Conservation (phyloP, 2,329 filamentous ascomycete species). For the Aspergillus pseudoglaucus region DNA sequence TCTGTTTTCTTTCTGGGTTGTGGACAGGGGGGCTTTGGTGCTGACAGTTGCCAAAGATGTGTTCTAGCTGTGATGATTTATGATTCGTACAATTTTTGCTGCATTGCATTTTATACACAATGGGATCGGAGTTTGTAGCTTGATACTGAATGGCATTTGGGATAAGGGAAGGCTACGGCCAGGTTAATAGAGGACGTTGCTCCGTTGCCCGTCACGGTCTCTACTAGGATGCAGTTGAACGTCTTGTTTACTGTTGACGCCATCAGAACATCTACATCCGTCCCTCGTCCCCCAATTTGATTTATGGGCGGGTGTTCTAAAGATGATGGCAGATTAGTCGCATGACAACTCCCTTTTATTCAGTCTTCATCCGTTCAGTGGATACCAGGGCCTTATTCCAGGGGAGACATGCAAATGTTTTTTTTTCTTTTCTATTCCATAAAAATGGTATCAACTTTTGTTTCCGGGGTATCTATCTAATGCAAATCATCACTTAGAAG, state of each 20-base stretch:
- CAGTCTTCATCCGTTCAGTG: slow-evolving; percentile 16
- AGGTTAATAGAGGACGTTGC: too few relatives aligned
- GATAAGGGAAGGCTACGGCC: not conserved
- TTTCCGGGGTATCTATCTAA: slow-evolving; percentile 1
- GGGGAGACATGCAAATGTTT: slow-evolving; percentile 19
- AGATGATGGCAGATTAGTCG: slow-evolving; percentile 41
- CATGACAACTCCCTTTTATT: slow-evolving; percentile 17
- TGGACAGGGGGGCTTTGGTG: not conserved
- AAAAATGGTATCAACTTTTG: not conserved
- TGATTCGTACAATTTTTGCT: not conserved
- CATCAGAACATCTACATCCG: slow-evolving; percentile 35
- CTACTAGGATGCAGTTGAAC: not conserved
- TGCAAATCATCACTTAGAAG: not conserved
- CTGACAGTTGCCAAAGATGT: not conserved
- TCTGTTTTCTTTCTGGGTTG: not conserved
- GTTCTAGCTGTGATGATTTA: not conserved
- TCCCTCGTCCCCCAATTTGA: slow-evolving; percentile 3
- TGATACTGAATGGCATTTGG: not conserved
- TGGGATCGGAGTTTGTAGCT: not conserved
- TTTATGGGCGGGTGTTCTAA: slow-evolving; percentile 41
- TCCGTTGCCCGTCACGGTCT: not conserved
- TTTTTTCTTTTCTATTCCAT: not conserved
- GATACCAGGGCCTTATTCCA: slow-evolving; percentile 21
- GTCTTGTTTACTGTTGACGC: slow-evolving; percentile 4
- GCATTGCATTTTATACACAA: not conserved